Conservation (phyloP, 371 early-diverging fungal species). For the Apophysomyces ossiformis region DNA sequence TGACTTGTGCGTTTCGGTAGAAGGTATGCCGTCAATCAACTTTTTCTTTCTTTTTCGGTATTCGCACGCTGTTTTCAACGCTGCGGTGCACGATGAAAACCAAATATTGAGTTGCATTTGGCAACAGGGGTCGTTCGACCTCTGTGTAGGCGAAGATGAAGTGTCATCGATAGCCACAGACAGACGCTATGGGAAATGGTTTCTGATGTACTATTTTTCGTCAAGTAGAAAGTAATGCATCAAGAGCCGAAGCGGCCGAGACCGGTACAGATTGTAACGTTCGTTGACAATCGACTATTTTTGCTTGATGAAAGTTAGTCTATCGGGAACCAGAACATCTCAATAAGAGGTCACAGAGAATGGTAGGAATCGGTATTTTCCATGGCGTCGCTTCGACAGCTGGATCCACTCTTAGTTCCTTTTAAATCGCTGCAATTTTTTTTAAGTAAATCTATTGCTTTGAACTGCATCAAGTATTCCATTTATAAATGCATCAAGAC, state of each 20-base stretch:
- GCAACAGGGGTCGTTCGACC: conserved; percentile 1
- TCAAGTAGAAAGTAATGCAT: not conserved
- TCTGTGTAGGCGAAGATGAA: not conserved
- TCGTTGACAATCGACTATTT: too few species aligned
- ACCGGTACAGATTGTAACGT: not conserved
- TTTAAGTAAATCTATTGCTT: not conserved
- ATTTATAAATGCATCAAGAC: not conserved
- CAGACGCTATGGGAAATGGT: too few species aligned
- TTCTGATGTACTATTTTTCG: too few species aligned
- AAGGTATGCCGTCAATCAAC: not conserved
- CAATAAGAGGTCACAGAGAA: too few species aligned
- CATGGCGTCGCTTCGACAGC: too few species aligned
- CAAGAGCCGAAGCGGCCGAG: conserved; percentile 1
- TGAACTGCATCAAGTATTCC: not conserved
- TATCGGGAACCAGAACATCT: too few species aligned
- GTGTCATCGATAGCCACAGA: conserved; percentile 5
- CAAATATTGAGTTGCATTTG: conserved; percentile 6
- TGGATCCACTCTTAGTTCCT: too few species aligned
- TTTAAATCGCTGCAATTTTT: not conserved
- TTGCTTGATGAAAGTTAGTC: too few species aligned
- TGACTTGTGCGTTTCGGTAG: not conserved
- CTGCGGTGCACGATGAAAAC: not conserved
- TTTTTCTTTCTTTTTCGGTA: not conserved
- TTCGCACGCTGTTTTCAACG: not conserved
- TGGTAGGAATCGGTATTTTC: too few species aligned